Conservation (phyloP, 2,329 filamentous ascomycete genomes). For the Alternaria longipes region DNA sequence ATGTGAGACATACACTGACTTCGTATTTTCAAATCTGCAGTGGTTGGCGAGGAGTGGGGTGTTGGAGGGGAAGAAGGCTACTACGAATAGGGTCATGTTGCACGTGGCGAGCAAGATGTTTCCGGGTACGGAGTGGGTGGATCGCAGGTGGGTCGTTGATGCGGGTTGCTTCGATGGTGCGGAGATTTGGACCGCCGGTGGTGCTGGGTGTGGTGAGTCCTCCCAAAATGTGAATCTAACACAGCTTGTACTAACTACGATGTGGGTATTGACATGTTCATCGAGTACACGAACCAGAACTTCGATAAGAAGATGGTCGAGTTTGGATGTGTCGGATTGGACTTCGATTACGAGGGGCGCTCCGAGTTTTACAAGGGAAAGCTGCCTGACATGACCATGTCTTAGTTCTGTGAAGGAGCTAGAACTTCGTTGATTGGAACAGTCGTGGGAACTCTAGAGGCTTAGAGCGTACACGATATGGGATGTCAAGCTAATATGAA, state of each 20-base stretch:
- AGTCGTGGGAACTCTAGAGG: not conserved
- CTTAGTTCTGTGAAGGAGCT: not conserved
- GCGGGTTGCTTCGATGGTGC: constrained; percentile 37
- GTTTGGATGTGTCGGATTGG: constrained; percentile 16
- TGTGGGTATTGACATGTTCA: constrained; percentile 37
- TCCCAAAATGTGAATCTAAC: not conserved
- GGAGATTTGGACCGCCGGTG: constrained; percentile 54
- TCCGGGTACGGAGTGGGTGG: constrained; percentile 50
- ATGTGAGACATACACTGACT: too few relatives aligned
- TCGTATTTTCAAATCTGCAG: too few relatives aligned
- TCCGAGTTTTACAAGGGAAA: constrained; percentile 23
- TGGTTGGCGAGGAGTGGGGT: constrained; percentile 53
- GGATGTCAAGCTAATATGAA: too few relatives aligned
- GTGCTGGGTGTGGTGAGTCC: constrained; percentile 49
- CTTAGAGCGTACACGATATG: too few relatives aligned
- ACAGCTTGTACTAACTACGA: constrained; percentile 7
- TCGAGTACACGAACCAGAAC: constrained; percentile 31
- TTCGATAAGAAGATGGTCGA: constrained; percentile 32
- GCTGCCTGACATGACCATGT: constrained; percentile 2
- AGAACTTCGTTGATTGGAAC: too few relatives aligned
- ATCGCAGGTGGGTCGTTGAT: constrained; percentile 53
- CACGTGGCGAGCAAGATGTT: constrained; percentile 36
- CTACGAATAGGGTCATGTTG: constrained; percentile 51
- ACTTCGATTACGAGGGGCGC: constrained; percentile 31
- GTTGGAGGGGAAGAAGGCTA: constrained; percentile 52